phyloP scores from a whole-genome alignment of 2,329 filamentous ascomycete genomes.

The Aspergillus puulaauensis region DNA sequence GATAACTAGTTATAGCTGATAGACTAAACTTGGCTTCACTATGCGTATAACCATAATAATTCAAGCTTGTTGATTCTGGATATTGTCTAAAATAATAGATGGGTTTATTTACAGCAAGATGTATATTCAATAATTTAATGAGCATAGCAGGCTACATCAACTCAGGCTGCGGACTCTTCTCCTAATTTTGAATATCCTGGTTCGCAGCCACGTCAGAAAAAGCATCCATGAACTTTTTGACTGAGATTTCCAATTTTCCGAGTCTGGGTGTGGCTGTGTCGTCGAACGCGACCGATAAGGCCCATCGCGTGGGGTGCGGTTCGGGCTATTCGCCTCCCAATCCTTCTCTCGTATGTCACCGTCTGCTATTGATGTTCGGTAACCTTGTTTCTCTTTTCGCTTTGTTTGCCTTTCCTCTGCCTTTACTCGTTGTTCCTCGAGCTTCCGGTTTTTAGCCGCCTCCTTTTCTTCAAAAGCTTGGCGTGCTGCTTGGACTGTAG shows the following conservation, averaged over 20 bases:
- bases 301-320: constrained; percentile 10
- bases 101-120: constrained; percentile 2
- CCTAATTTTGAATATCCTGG: constrained; percentile 53
- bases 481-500: constrained; percentile 56
- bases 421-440: constrained; percentile 53
- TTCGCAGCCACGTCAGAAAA: constrained; percentile 58
- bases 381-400: constrained; percentile 42
- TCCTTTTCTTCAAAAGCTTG: constrained; percentile 60
- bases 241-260: constrained; percentile 31
- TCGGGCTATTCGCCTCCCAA: constrained; percentile 17
- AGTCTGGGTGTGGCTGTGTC: constrained; percentile 11
- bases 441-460: constrained; percentile 55
- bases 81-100: neutral
- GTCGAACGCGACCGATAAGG: constrained; percentile 4
- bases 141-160: constrained; percentile 13
- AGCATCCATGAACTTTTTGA: constrained; percentile 49
- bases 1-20: no score
- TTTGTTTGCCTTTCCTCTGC: constrained; percentile 45
- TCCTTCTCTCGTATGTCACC: constrained; percentile 12
- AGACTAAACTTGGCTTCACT: neutral
- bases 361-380: constrained; percentile 23
- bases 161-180: constrained; percentile 32
- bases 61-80: neutral
- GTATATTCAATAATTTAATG: neutral
- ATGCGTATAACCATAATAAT: neutral